These are phyloP conservation scores for Tanacetum coccineum DNA, from an alignment of 129 eudicot genomes.

Conservation along the genomic window DNA sequence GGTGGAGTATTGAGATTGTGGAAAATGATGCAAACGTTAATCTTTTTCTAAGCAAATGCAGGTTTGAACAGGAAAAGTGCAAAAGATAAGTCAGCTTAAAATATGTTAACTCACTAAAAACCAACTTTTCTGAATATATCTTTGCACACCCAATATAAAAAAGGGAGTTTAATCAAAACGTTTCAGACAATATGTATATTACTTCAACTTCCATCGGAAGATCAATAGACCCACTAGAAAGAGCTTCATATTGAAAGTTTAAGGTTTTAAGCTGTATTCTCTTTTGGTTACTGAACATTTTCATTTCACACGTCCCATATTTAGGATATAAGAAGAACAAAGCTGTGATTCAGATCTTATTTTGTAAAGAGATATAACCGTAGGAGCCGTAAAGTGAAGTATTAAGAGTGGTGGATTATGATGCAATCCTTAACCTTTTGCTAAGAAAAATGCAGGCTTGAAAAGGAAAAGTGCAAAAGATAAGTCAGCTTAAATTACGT, in stretches of 20 bases:
- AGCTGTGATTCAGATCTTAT: neutral
- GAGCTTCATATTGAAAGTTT: neutral
- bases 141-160: neutral
- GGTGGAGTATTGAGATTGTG: neutral
- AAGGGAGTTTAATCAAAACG: neutral
- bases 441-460: constrained; percentile 11
- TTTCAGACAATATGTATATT: constrained; percentile 2
- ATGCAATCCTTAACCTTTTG: constrained; percentile 9
- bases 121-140: constrained; percentile 1
- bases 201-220: neutral
- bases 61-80: constrained; percentile 15
- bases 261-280: neutral
- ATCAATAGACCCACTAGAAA: neutral
- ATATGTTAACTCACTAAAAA: constrained; percentile 17
- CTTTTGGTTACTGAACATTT: neutral
- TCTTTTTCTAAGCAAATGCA: constrained; percentile 18
- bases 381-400: neutral
- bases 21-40: constrained; percentile 11
- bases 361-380: neutral
- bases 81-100: constrained; percentile 1
- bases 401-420: neutral
- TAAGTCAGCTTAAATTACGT: neutral
- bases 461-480: constrained; percentile 16
- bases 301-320: neutral
- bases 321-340: neutral